Conservation (phyloP, 2,329 filamentous ascomycete genomes). For the Alternaria novae-zelandiae region DNA sequence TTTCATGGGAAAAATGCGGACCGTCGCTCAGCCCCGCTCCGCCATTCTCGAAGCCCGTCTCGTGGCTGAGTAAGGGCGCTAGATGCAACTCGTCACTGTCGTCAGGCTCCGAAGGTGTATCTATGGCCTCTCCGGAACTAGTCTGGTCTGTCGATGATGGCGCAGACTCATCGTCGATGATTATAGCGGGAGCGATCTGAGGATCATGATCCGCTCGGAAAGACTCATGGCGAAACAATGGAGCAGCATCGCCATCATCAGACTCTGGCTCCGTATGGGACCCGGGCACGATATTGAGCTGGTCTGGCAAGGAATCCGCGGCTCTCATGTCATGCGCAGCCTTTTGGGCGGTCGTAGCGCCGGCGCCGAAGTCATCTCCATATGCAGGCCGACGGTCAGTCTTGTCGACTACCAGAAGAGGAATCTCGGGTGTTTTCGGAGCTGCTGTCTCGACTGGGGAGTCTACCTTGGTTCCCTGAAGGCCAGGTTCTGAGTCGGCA, state of each 20-base stretch:
- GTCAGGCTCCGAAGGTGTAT: conserved; percentile 25
- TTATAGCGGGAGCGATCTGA: conserved; percentile 14
- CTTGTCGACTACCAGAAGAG: conserved; percentile 45
- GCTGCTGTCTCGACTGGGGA: conserved; percentile 15
- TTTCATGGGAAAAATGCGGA: conserved; percentile 22
- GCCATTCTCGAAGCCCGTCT: conserved; percentile 4
- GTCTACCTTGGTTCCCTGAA: conserved; percentile 22
- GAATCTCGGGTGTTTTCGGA: conserved; percentile 19
- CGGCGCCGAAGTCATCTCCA: conserved; percentile 46
- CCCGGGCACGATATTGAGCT: conserved; percentile 34
- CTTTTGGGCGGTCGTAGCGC: conserved; percentile 43
- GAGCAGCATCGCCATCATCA: conserved; percentile 32
- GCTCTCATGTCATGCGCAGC: conserved; percentile 41
- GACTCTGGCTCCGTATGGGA: conserved; percentile 9
- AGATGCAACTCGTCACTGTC: conserved; percentile 21
- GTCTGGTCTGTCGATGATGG: conserved; percentile 27
- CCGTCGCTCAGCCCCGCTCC: conserved; percentile 13
- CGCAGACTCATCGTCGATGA: conserved; percentile 26
- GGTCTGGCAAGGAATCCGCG: conserved; percentile 45
- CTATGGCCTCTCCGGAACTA: conserved; percentile 21
- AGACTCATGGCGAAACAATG: conserved; percentile 44
- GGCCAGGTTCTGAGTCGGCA: conserved; percentile 31
- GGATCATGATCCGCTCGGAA: conserved; percentile 14
- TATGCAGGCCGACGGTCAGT: conserved; percentile 40
- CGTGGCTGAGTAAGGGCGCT: conserved; percentile 22